A percentile compares a stretch with the other conserved stretches of the same genome.
Conservation (phyloP, 345 rosid genomes). For the Rhizophora mangle region DNA sequence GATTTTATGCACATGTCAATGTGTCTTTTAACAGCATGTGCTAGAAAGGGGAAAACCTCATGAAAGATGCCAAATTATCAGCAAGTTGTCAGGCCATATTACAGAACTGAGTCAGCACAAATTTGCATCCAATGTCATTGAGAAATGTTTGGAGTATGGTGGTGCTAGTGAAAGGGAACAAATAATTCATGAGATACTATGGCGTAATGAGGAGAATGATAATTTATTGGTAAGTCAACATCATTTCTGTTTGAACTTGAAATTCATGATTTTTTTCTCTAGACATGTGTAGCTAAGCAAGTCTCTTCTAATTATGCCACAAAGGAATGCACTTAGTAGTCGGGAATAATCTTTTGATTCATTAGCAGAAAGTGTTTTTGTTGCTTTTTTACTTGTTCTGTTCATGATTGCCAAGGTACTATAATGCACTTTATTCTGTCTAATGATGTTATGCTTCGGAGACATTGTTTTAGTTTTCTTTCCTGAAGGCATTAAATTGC, state of each 20-base stretch:
- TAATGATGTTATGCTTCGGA: no score
- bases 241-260: neutral
- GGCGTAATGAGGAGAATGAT: slow-evolving; percentile 70
- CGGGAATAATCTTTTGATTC: neutral
- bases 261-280: neutral
- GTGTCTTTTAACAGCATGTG: slow-evolving; percentile 57
- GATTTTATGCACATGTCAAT: neutral
- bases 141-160: slow-evolving; percentile 89
- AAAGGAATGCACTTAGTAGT: neutral
- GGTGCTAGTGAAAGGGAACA: slow-evolving; percentile 63
- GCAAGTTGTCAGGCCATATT: slow-evolving; percentile 76
- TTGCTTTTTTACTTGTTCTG: neutral
- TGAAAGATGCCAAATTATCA: slow-evolving; percentile 72
- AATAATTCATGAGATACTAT: slow-evolving; percentile 79
- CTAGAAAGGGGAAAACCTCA: slow-evolving; percentile 77
- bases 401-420: neutral
- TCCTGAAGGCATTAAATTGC: no score
- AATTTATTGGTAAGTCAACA: slow-evolving; percentile 66
- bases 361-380: neutral
- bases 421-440: no score
- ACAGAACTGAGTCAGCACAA: slow-evolving; percentile 97
- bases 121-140: slow-evolving; percentile 91
- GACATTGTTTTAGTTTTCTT: no score
- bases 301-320: neutral
- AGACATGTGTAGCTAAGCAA: neutral